Conservation (phyloP, 371 early-diverging fungal genomes). For the Zopfochytrium polystomum region DNA sequence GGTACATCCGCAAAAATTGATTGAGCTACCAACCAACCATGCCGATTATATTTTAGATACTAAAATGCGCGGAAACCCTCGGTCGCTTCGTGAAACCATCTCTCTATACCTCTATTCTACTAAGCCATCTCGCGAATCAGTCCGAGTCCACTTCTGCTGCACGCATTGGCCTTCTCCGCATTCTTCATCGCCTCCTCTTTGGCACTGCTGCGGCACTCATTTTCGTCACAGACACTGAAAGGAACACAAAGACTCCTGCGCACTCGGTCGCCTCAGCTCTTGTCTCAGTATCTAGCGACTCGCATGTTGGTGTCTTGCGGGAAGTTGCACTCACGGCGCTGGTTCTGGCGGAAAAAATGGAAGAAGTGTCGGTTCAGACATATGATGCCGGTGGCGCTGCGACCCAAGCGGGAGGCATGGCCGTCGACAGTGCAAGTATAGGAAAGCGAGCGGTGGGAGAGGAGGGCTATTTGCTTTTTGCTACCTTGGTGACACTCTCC, state of each 20-base stretch:
- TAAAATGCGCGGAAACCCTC: conserved; percentile 29
- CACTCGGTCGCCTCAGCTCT: conserved; percentile 38
- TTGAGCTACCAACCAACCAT: no score
- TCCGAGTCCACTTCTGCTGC: conserved; percentile 29
- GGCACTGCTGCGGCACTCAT: conserved; percentile 27
- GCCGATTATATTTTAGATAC: no score
- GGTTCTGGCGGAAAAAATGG: conserved; percentile 1
- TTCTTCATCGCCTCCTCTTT: no score
- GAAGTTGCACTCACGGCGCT: conserved; percentile 6
- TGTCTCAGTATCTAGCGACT: conserved; percentile 33
- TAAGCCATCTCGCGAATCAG: conserved; percentile 30
- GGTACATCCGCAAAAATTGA: conserved; percentile 13
- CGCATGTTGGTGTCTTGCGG: conserved; percentile 26
- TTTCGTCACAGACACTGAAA: conserved; percentile 9
- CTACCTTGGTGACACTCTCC: conserved; percentile 27
- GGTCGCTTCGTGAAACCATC: conserved; percentile 44
- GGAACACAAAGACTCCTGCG: conserved; percentile 20
- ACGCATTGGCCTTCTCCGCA: conserved; percentile 43
- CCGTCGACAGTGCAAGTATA: no score
- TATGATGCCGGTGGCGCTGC: no score
- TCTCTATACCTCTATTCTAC: conserved; percentile 29
- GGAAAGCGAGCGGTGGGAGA: conserved; percentile 14
- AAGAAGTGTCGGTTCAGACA: no score
- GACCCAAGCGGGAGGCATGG: no score
- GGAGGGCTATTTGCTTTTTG: conserved; percentile 32